phyloP scores from a whole-genome alignment of 345 rosid species.

The Bruguiera sexangula region DNA sequence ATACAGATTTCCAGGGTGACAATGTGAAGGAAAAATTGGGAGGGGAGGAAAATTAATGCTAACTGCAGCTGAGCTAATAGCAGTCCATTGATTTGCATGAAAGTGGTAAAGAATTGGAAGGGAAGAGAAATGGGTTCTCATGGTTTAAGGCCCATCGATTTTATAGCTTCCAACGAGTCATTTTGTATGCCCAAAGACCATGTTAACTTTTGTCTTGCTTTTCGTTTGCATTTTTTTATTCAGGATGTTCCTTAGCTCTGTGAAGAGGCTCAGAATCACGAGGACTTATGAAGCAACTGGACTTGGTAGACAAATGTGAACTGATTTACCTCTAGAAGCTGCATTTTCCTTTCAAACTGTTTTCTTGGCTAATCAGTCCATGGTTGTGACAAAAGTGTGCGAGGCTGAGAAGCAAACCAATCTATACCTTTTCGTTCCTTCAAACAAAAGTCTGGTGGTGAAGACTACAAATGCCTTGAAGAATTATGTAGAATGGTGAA shows the following conservation, averaged over 20 bases:
- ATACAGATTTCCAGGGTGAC: neutral
- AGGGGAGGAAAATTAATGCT: too few species aligned
- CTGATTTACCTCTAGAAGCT: conserved; percentile 12
- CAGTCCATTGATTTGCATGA: neutral
- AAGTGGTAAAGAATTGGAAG: neutral
- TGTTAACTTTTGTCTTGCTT: neutral
- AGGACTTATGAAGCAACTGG: conserved; percentile 78
- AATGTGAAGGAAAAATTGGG: too few species aligned
- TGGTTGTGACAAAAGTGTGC: conserved; percentile 28
- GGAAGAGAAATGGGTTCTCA: neutral
- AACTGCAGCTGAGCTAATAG: too few species aligned
- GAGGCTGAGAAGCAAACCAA: conserved; percentile 29
- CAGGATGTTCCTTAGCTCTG: conserved; percentile 80
- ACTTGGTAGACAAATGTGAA: conserved; percentile 40
- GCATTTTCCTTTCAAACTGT: neutral
- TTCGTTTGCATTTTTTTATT: conserved; percentile 14
- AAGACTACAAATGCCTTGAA: conserved; percentile 18
- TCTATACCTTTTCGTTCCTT: conserved; percentile 11
- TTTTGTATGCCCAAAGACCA: neutral
- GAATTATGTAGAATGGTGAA: conserved; percentile 21
- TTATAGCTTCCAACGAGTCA: neutral
- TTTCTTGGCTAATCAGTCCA: conserved; percentile 33
- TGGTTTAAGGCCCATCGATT: neutral
- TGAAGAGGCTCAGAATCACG: conserved; percentile 88
- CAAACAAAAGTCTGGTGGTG: conserved; percentile 3